Base-by-base conservation (phyloP, 441 rosid genomes). In the Populus hybrid region DNA sequence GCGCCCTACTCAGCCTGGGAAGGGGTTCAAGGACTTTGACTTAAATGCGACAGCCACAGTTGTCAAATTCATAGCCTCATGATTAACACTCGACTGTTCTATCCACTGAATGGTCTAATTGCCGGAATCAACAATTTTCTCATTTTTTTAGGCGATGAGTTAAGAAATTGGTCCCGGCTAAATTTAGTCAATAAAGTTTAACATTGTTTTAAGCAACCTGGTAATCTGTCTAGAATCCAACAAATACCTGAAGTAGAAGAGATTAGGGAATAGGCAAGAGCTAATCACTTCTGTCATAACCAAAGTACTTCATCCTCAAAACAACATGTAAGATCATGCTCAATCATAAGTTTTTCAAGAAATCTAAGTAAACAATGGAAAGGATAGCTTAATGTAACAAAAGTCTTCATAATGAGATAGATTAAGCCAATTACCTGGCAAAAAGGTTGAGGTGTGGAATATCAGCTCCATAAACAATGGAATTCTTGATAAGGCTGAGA, bases 381-480 rank as follows among this genome's bases (percentile, higher is more conserved):
- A 45, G 56, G 56, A 0, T 45, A 45, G 20, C n/a, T 23, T 38
- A 18, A 4, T 36, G 23, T 36, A 33, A 33, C 20, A n/a, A 20
- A 16, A 14, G 31, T 38, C 23, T 2, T 35, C 56, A 50, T 50
- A 50, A 14, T 50, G 56, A 1, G 56, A 50, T 16, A 9, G 1
- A 42, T 14, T 7, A 1, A 63, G 7, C 6, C 4, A 28, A 12
- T 21, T 69, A 92, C 98, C 90, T 86, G 80, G 83, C 92, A 10
- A 76, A 67, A 40, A 93, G 88, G 16, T 1, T 81, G 71, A 93
- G 93, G 40, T 50, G 70, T 71, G 67, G 82, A 72, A 92, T 45
- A 77, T 91, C 97, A 35, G 88, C 85, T 26, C 89, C 94, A 71
- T 76, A 88, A 33, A 85, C 75, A 7, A 92, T 73, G 68, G 97